phyloP scores from a whole-genome alignment of 441 rosid genomes.

The Jatropha multifida region DNA sequence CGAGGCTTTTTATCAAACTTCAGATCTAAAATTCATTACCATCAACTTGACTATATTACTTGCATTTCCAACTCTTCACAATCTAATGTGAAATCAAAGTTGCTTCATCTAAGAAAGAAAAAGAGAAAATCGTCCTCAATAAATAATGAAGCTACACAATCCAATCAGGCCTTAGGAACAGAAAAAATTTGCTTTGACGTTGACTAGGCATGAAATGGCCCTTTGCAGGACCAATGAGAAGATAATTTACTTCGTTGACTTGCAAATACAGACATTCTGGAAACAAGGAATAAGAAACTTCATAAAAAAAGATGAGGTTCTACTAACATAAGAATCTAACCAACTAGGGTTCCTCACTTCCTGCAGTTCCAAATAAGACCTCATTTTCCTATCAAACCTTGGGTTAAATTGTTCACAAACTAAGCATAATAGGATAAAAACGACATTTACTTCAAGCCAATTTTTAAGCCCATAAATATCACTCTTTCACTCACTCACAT shows the following conservation, averaged over 20 bases:
- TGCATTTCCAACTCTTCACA: background rate
- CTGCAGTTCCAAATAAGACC: background rate
- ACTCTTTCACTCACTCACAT: too few relatives aligned
- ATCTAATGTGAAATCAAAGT: background rate
- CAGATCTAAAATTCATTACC: background rate
- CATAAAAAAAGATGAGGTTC: background rate
- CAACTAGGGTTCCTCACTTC: background rate
- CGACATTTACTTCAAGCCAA: background rate
- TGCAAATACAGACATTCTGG: background rate
- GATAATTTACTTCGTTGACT: constrained; percentile 1
- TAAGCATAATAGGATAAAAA: background rate
- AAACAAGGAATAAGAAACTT: background rate
- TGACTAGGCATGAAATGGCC: background rate
- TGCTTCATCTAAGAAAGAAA: constrained; percentile 3
- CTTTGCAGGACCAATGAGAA: background rate
- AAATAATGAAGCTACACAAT: background rate
- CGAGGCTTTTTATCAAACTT: background rate
- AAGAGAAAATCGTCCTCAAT: background rate
- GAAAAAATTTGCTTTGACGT: background rate
- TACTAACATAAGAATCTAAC: background rate
- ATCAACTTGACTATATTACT: background rate
- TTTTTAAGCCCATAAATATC: background rate
- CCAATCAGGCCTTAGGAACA: background rate
- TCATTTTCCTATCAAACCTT: background rate
- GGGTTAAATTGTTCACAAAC: background rate